Evolutionary conservation across 2,329 filamentous ascomycete species (phyloP).

Genomic region (Fusarium begoniae): DNA sequence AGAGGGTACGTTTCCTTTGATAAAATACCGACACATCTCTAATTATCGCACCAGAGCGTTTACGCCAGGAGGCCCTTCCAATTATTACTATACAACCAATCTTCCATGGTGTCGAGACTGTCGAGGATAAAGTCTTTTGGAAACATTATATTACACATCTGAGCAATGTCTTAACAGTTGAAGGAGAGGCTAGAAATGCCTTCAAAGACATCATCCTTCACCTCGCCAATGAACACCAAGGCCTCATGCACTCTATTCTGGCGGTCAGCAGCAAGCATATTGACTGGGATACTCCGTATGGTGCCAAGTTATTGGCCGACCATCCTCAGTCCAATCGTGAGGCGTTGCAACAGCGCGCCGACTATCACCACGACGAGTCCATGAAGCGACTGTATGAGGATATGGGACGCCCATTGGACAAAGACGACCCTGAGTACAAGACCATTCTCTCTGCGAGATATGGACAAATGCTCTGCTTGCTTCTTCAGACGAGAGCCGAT

Average conservation of each 20-base stretch:
- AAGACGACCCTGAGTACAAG: conserved; percentile 55
- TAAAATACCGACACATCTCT: neutral
- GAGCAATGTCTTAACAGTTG: conserved; percentile 82
- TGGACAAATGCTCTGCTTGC: conserved; percentile 69
- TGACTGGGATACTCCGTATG: conserved; percentile 67
- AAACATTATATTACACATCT: conserved; percentile 84
- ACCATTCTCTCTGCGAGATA: conserved; percentile 64
- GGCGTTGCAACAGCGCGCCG: conserved; percentile 60
- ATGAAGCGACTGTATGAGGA: conserved; percentile 61
- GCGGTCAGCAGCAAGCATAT: conserved; percentile 84
- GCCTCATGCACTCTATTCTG: conserved; percentile 90
- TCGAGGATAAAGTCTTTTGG: conserved; percentile 81
- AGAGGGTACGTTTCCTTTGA: conserved; percentile 61
- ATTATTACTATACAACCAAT: conserved; percentile 70
- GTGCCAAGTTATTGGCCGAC: conserved; percentile 60
- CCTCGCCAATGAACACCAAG: conserved; percentile 80
- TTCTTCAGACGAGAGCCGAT: conserved; percentile 67
- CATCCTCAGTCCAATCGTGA: conserved; percentile 58
- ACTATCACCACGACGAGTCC: conserved; percentile 65
- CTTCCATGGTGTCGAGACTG: conserved; percentile 83
- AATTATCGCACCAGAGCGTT: conserved; percentile 53
- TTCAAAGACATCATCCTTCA: conserved; percentile 87
- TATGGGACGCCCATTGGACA: conserved; percentile 54
- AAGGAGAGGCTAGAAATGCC: conserved; percentile 82
- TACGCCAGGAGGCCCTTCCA: conserved; percentile 59